These are phyloP conservation scores for Coelastrella sp. DNA, from an alignment of 139 green algal genomes.

Conservation along the genomic window DNA sequence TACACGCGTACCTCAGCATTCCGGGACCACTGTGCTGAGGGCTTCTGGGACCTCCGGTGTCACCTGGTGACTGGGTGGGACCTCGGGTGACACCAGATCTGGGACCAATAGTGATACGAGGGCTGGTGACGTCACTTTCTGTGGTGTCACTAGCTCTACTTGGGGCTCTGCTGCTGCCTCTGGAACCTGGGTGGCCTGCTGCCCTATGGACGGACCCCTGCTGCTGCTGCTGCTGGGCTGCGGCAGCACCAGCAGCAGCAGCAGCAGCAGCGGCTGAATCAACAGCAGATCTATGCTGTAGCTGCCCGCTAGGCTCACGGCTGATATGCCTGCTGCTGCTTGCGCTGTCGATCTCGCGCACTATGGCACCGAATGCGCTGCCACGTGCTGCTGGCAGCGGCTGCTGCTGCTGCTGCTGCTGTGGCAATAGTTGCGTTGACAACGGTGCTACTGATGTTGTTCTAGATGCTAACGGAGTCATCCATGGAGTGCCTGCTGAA, in stretches of 20 bases:
- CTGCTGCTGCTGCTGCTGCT: neutral
- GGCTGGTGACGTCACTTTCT: neutral
- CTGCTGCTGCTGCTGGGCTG: slow-evolving; percentile 15
- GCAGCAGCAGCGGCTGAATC: neutral
- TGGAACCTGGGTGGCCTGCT: too few relatives aligned
- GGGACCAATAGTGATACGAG: neutral
- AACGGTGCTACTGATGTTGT: neutral
- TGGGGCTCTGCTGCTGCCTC: neutral
- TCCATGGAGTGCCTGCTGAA: neutral
- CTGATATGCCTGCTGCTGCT: neutral
- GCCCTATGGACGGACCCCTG: too few relatives aligned
- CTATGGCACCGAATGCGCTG: neutral
- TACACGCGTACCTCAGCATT: neutral
- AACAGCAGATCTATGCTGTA: neutral
- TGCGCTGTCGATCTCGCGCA: neutral
- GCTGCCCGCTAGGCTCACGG: neutral
- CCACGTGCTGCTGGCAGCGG: neutral
- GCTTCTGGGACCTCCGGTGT: too few relatives aligned
- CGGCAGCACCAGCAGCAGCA: neutral
- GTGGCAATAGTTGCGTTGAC: neutral
- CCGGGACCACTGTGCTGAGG: neutral
- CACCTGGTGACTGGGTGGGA: neutral
- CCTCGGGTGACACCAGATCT: neutral
- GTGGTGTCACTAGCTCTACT: neutral
- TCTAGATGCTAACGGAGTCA: neutral